A percentile compares a stretch with the other conserved stretches of the same genome.
phyloP scores from a whole-genome alignment of 1,284 basidiomycete species.

The Wolfiporia cocos region DNA sequence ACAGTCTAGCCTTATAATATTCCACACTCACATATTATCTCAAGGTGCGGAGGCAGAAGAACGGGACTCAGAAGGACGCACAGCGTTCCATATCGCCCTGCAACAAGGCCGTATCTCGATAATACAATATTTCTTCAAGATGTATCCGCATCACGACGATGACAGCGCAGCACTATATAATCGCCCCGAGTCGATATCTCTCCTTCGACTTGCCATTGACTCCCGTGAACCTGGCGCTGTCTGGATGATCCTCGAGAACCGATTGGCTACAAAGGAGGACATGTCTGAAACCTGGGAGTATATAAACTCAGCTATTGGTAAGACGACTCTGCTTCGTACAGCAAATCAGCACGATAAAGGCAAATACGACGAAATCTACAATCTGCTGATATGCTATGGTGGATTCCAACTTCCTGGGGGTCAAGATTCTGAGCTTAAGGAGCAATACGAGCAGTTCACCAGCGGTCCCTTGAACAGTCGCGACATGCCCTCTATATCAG shows the following conservation, averaged over 20 bases:
- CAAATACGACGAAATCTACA: constrained; percentile 46
- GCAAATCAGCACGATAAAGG: constrained; percentile 19
- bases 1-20: not conserved
- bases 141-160: constrained; percentile 44
- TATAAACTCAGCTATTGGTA: constrained; percentile 33
- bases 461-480: no score
- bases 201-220: constrained; percentile 50
- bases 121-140: constrained; percentile 51
- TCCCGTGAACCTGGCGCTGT: constrained; percentile 55
- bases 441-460: no score
- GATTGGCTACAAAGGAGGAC: constrained; percentile 41
- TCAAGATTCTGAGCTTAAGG: no score
- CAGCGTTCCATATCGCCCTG: constrained; percentile 64
- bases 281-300: constrained; percentile 45
- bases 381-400: constrained; percentile 49
- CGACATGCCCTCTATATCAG: no score
- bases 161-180: constrained; percentile 45
- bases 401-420: constrained; percentile 28
- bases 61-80: constrained; percentile 46
- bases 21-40: not conserved
- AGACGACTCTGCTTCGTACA: constrained; percentile 23
- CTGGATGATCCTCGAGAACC: constrained; percentile 54
- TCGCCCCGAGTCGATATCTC: constrained; percentile 31
- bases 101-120: constrained; percentile 42
- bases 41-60: constrained; percentile 69